Evolutionary conservation across 139 green algal species (phyloP), one percentile per base, ranked within the genome.

Genomic region (Tetratostichococcus sp.): DNA sequence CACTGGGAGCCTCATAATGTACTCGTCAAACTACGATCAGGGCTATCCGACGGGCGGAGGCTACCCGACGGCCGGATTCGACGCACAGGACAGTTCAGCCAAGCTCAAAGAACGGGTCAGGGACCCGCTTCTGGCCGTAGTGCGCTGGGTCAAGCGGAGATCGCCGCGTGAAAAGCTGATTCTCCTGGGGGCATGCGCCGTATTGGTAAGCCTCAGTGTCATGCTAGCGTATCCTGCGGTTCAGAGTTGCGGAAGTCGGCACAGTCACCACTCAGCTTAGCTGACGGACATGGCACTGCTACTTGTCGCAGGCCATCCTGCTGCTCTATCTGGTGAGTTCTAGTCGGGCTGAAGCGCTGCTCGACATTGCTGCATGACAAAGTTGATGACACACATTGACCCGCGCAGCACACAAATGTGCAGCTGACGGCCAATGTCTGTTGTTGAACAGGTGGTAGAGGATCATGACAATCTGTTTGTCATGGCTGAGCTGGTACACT

Each of bases 391-490:
- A n/a, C n/a, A n/a, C n/a, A n/a, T n/a, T n/a, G n/a, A n/a, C n/a
- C n/a, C n/a, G n/a, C n/a, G n/a, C n/a, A n/a, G n/a, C n/a, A n/a
- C n/a, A n/a, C n/a, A n/a, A n/a, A n/a, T n/a, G n/a, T n/a, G n/a
- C n/a, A n/a, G n/a, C n/a, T n/a, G n/a, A n/a, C 83, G 90, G 87
- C 23, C 69, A 1, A 76, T 95, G 34, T 26, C 94, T 23, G 62
- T 95, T 25, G 71, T 97, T 28, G 92, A 84, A 73, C 78, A 92
- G 31, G 89, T 97, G 0, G 93, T 99, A n/a, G 91, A 95, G 69
- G 93, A 99, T 77, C 94, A 99, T 71, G 96, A 99, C 84, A 96
- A 93, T 4, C 86, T 99, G 2, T 99, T 99, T 75, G 83, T 99
- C 2, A 83, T 97, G 43, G 92, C 92, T 1, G 96, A 99, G 67